These are phyloP conservation scores for Neonectria ditissima DNA, from an alignment of 2,329 filamentous ascomycete genomes.

Conservation along the genomic window DNA sequence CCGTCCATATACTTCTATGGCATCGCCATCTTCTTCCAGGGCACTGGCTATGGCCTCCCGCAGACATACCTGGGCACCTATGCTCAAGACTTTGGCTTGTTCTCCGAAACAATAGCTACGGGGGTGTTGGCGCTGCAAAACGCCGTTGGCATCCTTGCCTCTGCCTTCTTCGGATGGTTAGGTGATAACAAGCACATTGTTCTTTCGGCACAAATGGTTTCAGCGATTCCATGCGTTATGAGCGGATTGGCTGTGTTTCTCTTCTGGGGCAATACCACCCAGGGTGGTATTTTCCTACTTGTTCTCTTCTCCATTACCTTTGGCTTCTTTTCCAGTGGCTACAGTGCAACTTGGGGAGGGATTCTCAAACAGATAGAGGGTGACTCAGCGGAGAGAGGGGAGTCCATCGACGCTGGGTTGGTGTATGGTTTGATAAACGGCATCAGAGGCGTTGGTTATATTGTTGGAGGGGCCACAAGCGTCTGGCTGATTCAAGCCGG, in stretches of 20 bases:
- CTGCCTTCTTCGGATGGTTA: slow-evolving; percentile 29
- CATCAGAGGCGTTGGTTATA: slow-evolving; percentile 31
- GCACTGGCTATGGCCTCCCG: slow-evolving; percentile 32
- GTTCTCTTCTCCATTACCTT: slow-evolving; percentile 29
- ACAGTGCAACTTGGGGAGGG: slow-evolving; percentile 36
- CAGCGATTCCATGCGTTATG: slow-evolving; percentile 6
- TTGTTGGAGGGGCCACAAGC: slow-evolving; percentile 29
- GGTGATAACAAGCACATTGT: slow-evolving; percentile 25
- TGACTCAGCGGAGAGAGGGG: slow-evolving; percentile 23
- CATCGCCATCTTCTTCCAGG: slow-evolving; percentile 28
- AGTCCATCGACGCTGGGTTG: slow-evolving; percentile 29
- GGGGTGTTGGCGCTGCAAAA: slow-evolving; percentile 29
- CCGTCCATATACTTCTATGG: slow-evolving; percentile 22
- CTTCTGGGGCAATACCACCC: slow-evolving; percentile 30
- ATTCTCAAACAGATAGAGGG: slow-evolving; percentile 29
- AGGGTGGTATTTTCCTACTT: slow-evolving; percentile 24
- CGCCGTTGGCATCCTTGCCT: slow-evolving; percentile 25
- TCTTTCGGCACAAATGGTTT: slow-evolving; percentile 18
- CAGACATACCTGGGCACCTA: slow-evolving; percentile 33
- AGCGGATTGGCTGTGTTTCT: slow-evolving; percentile 29
- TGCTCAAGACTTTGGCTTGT: slow-evolving; percentile 16
- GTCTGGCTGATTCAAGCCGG: slow-evolving; percentile 31
- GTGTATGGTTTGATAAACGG: slow-evolving; percentile 34
- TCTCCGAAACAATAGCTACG: slow-evolving; percentile 26
- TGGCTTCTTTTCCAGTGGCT: slow-evolving; percentile 34